Evolutionary conservation across 108 stramenopile species (phyloP), one percentile per base, ranked within the genome.

Genomic region (Aurantiochytrium sp.): DNA sequence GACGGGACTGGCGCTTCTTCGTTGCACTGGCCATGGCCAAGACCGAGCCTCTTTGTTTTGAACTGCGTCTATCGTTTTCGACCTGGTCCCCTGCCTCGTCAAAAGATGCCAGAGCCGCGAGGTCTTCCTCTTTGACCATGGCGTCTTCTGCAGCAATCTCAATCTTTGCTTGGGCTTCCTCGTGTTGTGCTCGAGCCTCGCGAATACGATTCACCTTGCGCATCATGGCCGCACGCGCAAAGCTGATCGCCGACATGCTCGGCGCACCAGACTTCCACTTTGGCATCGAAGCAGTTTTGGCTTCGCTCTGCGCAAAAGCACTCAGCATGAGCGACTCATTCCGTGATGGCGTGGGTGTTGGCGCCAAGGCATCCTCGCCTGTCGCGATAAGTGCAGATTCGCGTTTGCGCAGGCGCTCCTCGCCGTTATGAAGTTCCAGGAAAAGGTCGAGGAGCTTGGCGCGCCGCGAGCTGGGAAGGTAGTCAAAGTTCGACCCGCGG

Each of bases 401-500:
- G 42, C 64, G 64, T 23, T 69, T 23, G 21, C 64, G 64, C 14
- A 69, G 64, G 42, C 64, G 64, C 18, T 69, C 18, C 64, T 69
- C 64, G 25, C 64, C 64, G 8, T 16, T 8, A 0, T 23, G 64
- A 6, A 69, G 64, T 10, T 28, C 64, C 64, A 69, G 14, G 28
- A 83, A 83, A 23, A 83, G 51, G n/a, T 83, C 23, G 23, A 83
- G 19, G 19, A 83, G 76, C 49, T 53, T 53, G n/a, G 49, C 4
- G 45, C 76, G 76, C 18, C 76, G 45, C n/a, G 45, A 47, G 8
- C 49, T 45, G 45, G 76, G 51, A 0, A 83, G 23, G 51, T 21
- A 83, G 51, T 83, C 76, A 83, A 83, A 83, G 76, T 83, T 83
- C 25, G 76, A 83, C 25, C 76, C 76, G n/a, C 76, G 45, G 51